Percentiles rank a stretch among this genome's conserved stretches.
Evolutionary conservation across 1,284 basidiomycete species (phyloP).

Genomic region (Pterulicium gracile): DNA sequence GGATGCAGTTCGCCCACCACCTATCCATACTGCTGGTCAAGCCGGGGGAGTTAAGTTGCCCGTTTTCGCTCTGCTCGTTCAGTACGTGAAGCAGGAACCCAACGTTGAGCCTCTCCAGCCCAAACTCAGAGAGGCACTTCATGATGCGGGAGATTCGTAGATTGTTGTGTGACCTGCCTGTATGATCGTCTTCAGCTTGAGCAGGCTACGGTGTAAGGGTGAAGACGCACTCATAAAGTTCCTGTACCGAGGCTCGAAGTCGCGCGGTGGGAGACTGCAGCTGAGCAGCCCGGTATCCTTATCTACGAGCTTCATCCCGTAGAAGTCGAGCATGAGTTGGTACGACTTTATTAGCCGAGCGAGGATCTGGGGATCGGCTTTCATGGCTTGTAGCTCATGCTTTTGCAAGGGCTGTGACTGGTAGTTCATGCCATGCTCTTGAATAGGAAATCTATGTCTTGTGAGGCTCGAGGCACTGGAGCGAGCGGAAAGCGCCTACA

Average conservation of each 20-base stretch:
- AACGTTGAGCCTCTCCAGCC: slow-evolving; percentile 48
- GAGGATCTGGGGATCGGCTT: slow-evolving; percentile 34
- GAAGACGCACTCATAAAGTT: slow-evolving; percentile 59
- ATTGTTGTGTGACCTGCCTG: slow-evolving; percentile 63
- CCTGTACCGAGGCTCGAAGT: slow-evolving; percentile 39
- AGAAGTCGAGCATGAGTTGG: slow-evolving; percentile 64
- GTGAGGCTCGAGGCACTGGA: too few species aligned
- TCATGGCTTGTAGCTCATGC: slow-evolving; percentile 57
- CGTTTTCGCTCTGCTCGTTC: slow-evolving; percentile 54
- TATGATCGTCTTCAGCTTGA: slow-evolving; percentile 1
- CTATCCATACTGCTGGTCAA: slow-evolving; percentile 57
- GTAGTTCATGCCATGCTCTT: slow-evolving; percentile 60
- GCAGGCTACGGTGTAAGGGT: slow-evolving; percentile 2
- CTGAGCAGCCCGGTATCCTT: slow-evolving; percentile 45
- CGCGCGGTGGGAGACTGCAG: slow-evolving; percentile 31
- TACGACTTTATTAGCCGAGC: slow-evolving; percentile 50
- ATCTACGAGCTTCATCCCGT: slow-evolving; percentile 54
- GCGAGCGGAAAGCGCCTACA: slow-evolving; percentile 34
- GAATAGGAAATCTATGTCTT: slow-evolving; percentile 48
- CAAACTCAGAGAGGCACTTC: slow-evolving; percentile 64
- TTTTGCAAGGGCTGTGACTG: slow-evolving; percentile 52
- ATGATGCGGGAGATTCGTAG: slow-evolving; percentile 70
- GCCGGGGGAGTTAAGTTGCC: slow-evolving; percentile 34
- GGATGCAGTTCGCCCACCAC: slow-evolving; percentile 70
- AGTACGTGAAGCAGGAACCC: slow-evolving; percentile 63